Conservation (phyloP, 139 green algal species). For the Astrephomene gubernaculifera region DNA sequence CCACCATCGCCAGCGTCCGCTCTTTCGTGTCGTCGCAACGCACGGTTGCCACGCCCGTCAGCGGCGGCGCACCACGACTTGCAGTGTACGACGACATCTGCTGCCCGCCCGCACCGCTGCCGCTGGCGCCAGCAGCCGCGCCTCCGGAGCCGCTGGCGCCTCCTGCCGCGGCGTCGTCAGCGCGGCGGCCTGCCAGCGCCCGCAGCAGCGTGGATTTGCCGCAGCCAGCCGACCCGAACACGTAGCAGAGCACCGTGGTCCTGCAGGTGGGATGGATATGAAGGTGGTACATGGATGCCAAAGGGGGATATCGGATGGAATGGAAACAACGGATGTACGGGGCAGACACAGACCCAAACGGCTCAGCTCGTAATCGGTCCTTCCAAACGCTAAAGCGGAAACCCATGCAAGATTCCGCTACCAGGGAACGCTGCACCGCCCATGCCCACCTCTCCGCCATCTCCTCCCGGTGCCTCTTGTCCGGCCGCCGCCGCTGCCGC, state of each 20-base stretch:
- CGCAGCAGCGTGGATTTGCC: conserved; percentile 71
- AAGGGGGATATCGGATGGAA: no score
- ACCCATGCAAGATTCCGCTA: neutral
- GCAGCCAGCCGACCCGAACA: conserved; percentile 61
- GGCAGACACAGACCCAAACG: no score
- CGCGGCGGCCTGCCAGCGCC: conserved; percentile 58
- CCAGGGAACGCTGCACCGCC: no score
- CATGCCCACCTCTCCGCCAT: conserved; percentile 46
- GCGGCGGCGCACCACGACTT: neutral
- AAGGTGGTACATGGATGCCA: no score
- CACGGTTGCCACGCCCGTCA: conserved; percentile 31
- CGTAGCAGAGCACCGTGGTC: conserved; percentile 55
- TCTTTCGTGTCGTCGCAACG: conserved; percentile 19
- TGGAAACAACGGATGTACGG: no score
- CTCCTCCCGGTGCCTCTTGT: conserved; percentile 62
- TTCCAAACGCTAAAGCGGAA: no score
- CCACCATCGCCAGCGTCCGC: conserved; percentile 22
- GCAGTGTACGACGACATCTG: neutral
- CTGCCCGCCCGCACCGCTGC: no score
- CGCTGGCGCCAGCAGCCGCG: neutral
- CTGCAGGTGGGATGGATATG: no score
- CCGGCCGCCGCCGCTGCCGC: conserved; percentile 57
- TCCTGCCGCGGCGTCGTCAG: neutral
- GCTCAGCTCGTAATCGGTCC: no score
- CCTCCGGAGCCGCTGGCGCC: neutral